Evolutionary conservation across 1,139 yeast species (phyloP).

Genomic region (Schwanniomyces etchellsii): DNA sequence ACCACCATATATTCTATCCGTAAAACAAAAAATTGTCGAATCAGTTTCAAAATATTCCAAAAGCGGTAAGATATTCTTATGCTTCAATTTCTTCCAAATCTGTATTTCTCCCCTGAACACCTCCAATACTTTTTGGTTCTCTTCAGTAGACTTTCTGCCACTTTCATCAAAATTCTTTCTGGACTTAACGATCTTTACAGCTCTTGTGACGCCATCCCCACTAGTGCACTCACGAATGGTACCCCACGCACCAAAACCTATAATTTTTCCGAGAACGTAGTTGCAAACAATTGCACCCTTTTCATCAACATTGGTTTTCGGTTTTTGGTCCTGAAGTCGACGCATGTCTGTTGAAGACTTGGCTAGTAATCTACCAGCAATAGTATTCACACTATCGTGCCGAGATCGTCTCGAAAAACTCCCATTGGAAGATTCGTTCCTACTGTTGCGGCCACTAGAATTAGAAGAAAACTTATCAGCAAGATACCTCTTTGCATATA

Average conservation of each 20-base stretch:
- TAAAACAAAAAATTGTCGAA: conserved; percentile 65
- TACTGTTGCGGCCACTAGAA: conserved; percentile 16
- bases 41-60: conserved; percentile 57
- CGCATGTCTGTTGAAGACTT: conserved; percentile 35
- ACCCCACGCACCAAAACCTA: conserved; percentile 93
- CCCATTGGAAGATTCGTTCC: conserved; percentile 13
- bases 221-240: conserved; percentile 68
- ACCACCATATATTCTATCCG: conserved; percentile 71
- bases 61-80: conserved; percentile 61
- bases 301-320: conserved; percentile 45
- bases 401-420: conserved; percentile 26
- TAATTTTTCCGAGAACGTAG: conserved; percentile 64
- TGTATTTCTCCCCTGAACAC: conserved; percentile 67
- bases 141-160: conserved; percentile 6
- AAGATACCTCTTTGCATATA: conserved; percentile 33
- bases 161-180: conserved; percentile 27
- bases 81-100: conserved; percentile 68
- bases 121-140: conserved; percentile 27
- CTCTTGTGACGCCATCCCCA: conserved; percentile 44
- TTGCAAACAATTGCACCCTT: conserved; percentile 57
- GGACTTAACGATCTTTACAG: conserved; percentile 70
- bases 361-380: conserved; percentile 40
- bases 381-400: conserved; percentile 25
- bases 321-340: conserved; percentile 18
- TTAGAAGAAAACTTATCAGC: conserved; percentile 13